These are phyloP conservation scores for Claviceps lovelessii DNA, from an alignment of 2,329 filamentous ascomycete genomes.

Conservation along the genomic window DNA sequence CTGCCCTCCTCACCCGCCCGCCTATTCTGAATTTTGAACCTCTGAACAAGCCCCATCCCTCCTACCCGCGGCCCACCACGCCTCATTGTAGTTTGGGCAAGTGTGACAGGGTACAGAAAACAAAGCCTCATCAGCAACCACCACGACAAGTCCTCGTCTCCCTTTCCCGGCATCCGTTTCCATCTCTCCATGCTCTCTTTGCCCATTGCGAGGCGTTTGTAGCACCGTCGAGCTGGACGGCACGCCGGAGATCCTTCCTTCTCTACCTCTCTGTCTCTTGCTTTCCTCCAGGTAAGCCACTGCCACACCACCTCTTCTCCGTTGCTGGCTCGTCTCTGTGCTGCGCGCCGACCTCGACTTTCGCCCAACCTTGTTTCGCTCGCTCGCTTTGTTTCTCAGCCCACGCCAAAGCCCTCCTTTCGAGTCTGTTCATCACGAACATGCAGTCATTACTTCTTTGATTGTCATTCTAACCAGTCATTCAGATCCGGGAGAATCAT, in stretches of 20 bases:
- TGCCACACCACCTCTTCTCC: slow-evolving; percentile 11
- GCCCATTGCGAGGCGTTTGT: slow-evolving; percentile 27
- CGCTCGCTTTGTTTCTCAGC: slow-evolving; percentile 5
- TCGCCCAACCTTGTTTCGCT: slow-evolving; percentile 2
- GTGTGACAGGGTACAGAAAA: slow-evolving; percentile 25
- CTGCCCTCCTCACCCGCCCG: not conserved
- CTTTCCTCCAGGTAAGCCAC: slow-evolving; percentile 17
- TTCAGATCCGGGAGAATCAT: slow-evolving; percentile 6
- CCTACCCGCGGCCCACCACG: slow-evolving; percentile 10
- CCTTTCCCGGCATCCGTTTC: slow-evolving; percentile 10
- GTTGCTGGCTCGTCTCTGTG: slow-evolving; percentile 3
- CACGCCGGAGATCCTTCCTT: slow-evolving; percentile 14
- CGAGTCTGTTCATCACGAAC: not conserved
- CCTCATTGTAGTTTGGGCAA: slow-evolving; percentile 16
- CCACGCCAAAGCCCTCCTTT: not conserved
- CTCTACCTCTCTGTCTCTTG: slow-evolving; percentile 14
- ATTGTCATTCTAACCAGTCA: slow-evolving; percentile 2
- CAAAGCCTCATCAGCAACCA: slow-evolving; percentile 26
- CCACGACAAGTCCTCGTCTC: slow-evolving; percentile 15
- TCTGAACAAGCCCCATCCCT: slow-evolving; percentile 1
- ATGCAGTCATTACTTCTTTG: not conserved
- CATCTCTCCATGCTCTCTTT: slow-evolving; percentile 19
- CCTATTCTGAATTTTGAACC: not conserved
- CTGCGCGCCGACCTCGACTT: slow-evolving; percentile 4
- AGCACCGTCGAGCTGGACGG: slow-evolving; percentile 23